Conservation (phyloP, 257 asterid genomes). For the Solanum peruvianum region DNA sequence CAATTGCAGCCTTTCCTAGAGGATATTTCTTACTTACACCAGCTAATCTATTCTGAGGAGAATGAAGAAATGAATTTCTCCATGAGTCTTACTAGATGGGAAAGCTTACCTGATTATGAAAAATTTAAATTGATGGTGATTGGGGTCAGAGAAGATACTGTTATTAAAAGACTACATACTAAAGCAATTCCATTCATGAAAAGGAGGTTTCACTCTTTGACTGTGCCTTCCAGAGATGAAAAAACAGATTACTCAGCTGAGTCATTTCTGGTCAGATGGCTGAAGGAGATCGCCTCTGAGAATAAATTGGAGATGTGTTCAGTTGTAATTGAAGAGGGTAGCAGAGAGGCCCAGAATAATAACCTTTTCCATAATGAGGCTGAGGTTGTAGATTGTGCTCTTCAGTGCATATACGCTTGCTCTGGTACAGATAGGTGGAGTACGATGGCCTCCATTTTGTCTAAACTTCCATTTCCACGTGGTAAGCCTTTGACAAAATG, state of each 20-base stretch:
- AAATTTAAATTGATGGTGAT: constrained; percentile 71
- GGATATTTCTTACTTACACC: constrained; percentile 65
- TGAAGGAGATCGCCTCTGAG: constrained; percentile 67
- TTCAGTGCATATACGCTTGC: constrained; percentile 77
- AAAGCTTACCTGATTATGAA: constrained; percentile 73
- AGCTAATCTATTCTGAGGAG: constrained; percentile 62
- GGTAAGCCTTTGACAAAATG: constrained; percentile 35
- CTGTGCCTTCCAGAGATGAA: constrained; percentile 13
- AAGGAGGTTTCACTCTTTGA: constrained; percentile 23
- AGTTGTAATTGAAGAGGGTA: constrained; percentile 69
- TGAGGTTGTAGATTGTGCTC: constrained; percentile 68
- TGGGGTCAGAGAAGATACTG: constrained; percentile 52
- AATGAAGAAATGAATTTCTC: constrained; percentile 35
- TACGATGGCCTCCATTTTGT: constrained; percentile 69
- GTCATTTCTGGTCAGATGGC: constrained; percentile 80
- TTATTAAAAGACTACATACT: constrained; percentile 52
- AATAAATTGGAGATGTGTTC: constrained; percentile 68
- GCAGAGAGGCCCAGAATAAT: constrained; percentile 32
- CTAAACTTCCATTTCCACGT: constrained; percentile 55
- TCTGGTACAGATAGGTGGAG: constrained; percentile 73
- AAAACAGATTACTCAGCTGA: constrained; percentile 20
- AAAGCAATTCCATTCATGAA: constrained; percentile 79
- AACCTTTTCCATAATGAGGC: constrained; percentile 50
- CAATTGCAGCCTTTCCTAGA: constrained; percentile 67
- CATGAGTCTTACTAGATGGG: constrained; percentile 72